Percentiles rank a stretch among this genome's conserved stretches.
Conservation (phyloP, 192 early-diverging fungal genomes). For the Allomyces macrogynus region DNA sequence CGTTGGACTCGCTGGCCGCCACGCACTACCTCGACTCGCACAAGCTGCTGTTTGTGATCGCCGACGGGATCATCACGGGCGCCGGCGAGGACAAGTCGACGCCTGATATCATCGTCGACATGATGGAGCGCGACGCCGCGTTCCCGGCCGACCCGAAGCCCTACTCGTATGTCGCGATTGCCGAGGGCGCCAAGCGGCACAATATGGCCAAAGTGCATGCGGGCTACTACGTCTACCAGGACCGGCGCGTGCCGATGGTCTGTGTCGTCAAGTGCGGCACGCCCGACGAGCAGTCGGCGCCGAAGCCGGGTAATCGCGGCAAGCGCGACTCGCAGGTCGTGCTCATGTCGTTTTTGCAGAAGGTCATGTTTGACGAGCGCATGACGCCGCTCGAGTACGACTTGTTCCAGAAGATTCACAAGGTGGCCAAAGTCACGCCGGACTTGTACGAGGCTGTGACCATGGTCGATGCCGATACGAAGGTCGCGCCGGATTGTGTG, state of each 20-base stretch:
- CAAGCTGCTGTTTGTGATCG: conserved; percentile 62
- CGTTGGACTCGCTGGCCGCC: conserved; percentile 53
- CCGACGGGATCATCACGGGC: conserved; percentile 60
- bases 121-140: conserved; percentile 52
- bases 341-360: conserved; percentile 20
- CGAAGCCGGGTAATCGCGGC: conserved; percentile 70
- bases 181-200: conserved; percentile 70
- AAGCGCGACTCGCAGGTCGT: conserved; percentile 92
- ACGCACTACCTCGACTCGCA: conserved; percentile 50
- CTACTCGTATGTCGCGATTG: conserved; percentile 72
- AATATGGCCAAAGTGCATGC: conserved; percentile 88
- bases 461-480: conserved; percentile 89
- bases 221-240: conserved; percentile 56
- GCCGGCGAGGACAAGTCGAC: conserved; percentile 43
- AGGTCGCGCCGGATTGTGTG: conserved; percentile 56
- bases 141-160: conserved; percentile 40
- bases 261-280: conserved; percentile 56
- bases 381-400: conserved; percentile 84
- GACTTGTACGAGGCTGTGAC: conserved; percentile 63
- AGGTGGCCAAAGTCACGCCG: conserved; percentile 58
- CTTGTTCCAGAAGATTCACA: conserved; percentile 59
- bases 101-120: conserved; percentile 52
- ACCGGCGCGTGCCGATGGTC: conserved; percentile 47
- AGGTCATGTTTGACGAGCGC: conserved; percentile 56
- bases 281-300: conserved; percentile 29